Evolutionary conservation across 2,329 filamentous ascomycete species (phyloP), one percentile per base, ranked within the genome.

Genomic region (Ceratocystis diversiconidia): DNA sequence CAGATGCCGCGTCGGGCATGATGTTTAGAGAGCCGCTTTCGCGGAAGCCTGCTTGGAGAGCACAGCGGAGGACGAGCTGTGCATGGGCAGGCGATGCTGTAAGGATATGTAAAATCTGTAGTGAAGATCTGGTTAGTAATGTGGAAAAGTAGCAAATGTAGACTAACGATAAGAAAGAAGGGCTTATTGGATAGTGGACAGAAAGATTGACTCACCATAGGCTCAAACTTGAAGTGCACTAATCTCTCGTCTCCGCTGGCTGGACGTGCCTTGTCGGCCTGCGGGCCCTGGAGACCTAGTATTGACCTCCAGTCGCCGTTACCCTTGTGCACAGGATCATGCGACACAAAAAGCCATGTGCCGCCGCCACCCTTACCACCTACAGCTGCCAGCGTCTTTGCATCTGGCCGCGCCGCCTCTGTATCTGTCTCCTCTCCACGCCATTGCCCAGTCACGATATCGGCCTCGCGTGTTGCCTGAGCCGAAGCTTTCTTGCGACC

Each of bases 221-320:
- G 90, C 74, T 96, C 92, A 72, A 95, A 96, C 75, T 95, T 94
- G 76, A 96, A 89, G 74, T 92, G 90, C 62, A 96, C 80, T 74
- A 82, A 75, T 71, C 82, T 78, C 71, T 76, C 74, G 65, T 73
- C 73, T 65, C 69, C 73, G 46, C 68, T 68, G 3, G 67, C 66
- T 8, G 65, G 63, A 43, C 64, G 66, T 36, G 65, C 68, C 59
- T 69, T 69, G 32, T 69, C 69, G 22, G 50, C 63, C 48, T n/a
- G 73, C 68, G 70, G 63, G 17, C 72, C 71, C 15, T 74, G 70
- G 68, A 82, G 74, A 2, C 78, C 77, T 70, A 83, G 76, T 67
- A 76, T 67, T 67, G 71, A 68, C 65, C 67, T 62, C 55, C 68
- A 64, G 62, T 70, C 72, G 19, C 71, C 68, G 63, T 69, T 70